These are phyloP conservation scores for Fusarium chuoi DNA, from an alignment of 2,329 filamentous ascomycete species.

Conservation along the genomic window DNA sequence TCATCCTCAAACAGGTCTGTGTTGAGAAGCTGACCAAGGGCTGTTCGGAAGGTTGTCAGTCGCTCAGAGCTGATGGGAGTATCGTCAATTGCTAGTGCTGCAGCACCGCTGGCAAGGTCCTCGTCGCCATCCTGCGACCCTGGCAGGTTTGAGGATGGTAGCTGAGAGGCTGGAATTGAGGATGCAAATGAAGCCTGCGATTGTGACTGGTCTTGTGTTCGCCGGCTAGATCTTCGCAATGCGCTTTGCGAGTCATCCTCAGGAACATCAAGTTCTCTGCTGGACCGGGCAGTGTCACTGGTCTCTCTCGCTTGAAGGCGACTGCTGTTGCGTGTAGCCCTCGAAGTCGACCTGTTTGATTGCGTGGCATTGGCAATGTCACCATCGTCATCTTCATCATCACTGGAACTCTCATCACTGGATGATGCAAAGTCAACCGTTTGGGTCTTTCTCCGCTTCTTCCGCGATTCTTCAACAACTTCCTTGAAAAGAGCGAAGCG, in stretches of 20 bases:
- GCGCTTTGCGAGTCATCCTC: constrained; percentile 49
- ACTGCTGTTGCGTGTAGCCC: constrained; percentile 45
- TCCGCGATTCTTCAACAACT: constrained; percentile 82
- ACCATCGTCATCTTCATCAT: constrained; percentile 63
- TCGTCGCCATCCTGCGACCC: constrained; percentile 57
- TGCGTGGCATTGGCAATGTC: constrained; percentile 62
- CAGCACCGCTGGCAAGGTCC: constrained; percentile 54
- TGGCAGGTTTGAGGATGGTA: constrained; percentile 58
- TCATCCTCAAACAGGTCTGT: constrained; percentile 89
- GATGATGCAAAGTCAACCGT: constrained; percentile 67
- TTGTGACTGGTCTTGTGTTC: constrained; percentile 53
- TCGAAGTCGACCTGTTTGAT: constrained; percentile 36
- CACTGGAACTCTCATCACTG: constrained; percentile 67
- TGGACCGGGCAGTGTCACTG: constrained; percentile 39
- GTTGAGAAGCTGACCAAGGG: constrained; percentile 85
- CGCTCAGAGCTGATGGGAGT: constrained; percentile 69
- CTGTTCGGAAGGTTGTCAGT: constrained; percentile 78
- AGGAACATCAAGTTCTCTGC: constrained; percentile 55
- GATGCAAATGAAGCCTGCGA: constrained; percentile 77
- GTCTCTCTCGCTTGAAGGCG: constrained; percentile 39
- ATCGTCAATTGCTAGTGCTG: constrained; percentile 55
- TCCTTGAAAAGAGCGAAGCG: constrained; percentile 98
- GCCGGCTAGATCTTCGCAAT: constrained; percentile 55
- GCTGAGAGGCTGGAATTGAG: constrained; percentile 80
- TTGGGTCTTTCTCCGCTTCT: constrained; percentile 80